phyloP scores from a whole-genome alignment of 2,329 filamentous ascomycete genomes.

The Emericellopsis cladophorae region DNA sequence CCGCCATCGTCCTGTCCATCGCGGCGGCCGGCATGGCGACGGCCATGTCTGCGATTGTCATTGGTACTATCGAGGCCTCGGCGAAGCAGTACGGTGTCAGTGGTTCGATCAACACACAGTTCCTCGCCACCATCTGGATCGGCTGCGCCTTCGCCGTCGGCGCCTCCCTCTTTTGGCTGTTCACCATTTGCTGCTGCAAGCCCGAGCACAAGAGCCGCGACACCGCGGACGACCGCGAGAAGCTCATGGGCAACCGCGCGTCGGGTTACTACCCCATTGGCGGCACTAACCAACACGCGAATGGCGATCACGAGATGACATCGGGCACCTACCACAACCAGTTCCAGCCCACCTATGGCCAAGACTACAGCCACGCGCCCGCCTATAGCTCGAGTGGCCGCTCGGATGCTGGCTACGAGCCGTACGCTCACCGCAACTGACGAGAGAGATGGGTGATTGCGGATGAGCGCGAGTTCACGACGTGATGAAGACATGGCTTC shows the following conservation, averaged over 20 bases:
- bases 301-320: conserved; percentile 5
- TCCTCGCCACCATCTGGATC: conserved; percentile 67
- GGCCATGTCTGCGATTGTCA: conserved; percentile 57
- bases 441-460: not conserved
- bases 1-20: conserved; percentile 42
- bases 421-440: conserved; percentile 45
- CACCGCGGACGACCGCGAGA: conserved; percentile 30
- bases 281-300: conserved; percentile 8
- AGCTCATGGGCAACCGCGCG: conserved; percentile 25
- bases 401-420: conserved; percentile 48
- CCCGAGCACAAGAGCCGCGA: conserved; percentile 20
- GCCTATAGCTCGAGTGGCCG: conserved; percentile 27
- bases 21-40: conserved; percentile 63
- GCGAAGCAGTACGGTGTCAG: conserved; percentile 59
- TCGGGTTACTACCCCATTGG: conserved; percentile 20
- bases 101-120: conserved; percentile 52
- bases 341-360: conserved; percentile 14
- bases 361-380: conserved; percentile 11
- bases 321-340: conserved; percentile 14
- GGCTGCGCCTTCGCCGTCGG: conserved; percentile 64
- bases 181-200: conserved; percentile 87
- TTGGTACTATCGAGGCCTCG: conserved; percentile 48
- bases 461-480: not conserved
- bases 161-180: conserved; percentile 79
- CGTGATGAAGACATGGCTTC: not conserved